Conservation (phyloP, 257 asterid genomes). For the Ocimum tenuiflorum region DNA sequence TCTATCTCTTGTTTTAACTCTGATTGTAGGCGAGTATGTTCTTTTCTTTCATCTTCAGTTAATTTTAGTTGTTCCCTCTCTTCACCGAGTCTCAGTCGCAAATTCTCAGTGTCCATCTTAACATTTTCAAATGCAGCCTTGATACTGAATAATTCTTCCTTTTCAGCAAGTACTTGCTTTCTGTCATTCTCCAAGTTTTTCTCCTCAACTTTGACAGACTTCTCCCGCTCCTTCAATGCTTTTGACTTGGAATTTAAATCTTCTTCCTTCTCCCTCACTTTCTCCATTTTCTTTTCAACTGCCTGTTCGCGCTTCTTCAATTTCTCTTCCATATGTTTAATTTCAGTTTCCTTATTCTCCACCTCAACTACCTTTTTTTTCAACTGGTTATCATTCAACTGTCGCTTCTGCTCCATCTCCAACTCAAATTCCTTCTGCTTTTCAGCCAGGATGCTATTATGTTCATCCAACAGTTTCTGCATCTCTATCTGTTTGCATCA, state of each 20-base stretch:
- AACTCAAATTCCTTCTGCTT: conserved; percentile 67
- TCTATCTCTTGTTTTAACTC: conserved; percentile 85
- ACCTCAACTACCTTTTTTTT: conserved; percentile 62
- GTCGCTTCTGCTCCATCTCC: conserved; percentile 72
- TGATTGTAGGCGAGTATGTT: conserved; percentile 57
- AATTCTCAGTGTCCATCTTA: conserved; percentile 48
- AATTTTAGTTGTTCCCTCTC: conserved; percentile 65
- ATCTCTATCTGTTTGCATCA: conserved; percentile 56
- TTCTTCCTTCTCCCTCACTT: conserved; percentile 63
- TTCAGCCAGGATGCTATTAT: conserved; percentile 45
- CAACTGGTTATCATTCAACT: conserved; percentile 54
- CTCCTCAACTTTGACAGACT: conserved; percentile 56
- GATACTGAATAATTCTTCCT: conserved; percentile 46
- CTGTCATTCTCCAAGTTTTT: conserved; percentile 54
- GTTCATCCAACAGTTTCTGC: conserved; percentile 86
- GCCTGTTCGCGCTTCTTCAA: conserved; percentile 76
- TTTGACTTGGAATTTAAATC: conserved; percentile 58
- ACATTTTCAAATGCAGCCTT: conserved; percentile 65
- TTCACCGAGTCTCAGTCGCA: conserved; percentile 45
- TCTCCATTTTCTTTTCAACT: conserved; percentile 63
- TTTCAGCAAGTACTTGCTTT: conserved; percentile 50
- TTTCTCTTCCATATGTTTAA: conserved; percentile 82
- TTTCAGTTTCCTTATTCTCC: conserved; percentile 75
- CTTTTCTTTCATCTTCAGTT: conserved; percentile 80
- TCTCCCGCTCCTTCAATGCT: conserved; percentile 71